A percentile compares a stretch with the other conserved stretches of the same genome.
Evolutionary conservation across 148 eudicot genomes (phyloP).

Genomic region (Camellia japonica): DNA sequence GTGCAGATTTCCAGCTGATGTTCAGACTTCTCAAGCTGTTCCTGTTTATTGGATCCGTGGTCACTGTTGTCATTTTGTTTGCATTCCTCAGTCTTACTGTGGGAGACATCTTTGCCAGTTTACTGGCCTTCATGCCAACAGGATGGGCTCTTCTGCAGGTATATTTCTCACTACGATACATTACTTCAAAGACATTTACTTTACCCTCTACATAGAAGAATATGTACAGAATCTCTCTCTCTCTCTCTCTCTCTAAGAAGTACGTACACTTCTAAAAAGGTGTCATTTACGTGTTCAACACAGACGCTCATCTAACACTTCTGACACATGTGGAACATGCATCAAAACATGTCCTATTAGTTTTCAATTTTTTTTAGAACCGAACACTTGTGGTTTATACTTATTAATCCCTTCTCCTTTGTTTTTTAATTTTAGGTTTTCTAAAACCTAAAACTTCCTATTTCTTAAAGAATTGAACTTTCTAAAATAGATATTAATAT

Average conservation of each 20-base stretch:
- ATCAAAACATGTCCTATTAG: too few species aligned
- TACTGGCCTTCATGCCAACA: constrained; percentile 72
- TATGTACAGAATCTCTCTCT: background rate
- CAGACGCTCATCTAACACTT: too few species aligned
- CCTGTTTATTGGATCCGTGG: constrained; percentile 54
- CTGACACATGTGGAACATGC: too few species aligned
- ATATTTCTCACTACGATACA: background rate
- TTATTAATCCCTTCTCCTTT: too few species aligned
- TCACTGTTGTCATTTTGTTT: constrained; percentile 50
- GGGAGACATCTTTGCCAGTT: constrained; percentile 65
- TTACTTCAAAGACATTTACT: background rate
- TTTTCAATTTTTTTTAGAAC: too few species aligned
- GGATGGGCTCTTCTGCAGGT: constrained; percentile 82
- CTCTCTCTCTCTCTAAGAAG: constrained; percentile 14
- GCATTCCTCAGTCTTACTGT: constrained; percentile 53
- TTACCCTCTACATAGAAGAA: background rate
- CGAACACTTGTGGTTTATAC: too few species aligned
- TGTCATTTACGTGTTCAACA: too few species aligned
- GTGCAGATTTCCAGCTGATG: constrained; percentile 85
- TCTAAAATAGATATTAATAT: too few species aligned
- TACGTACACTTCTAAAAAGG: too few species aligned
- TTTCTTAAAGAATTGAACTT: too few species aligned
- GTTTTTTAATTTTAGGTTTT: too few species aligned
- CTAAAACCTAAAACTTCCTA: too few species aligned
- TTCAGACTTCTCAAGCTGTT: constrained; percentile 74